Evolutionary conservation across 176 grass and related monocot species (phyloP).

Genomic region (Avena insularis): DNA sequence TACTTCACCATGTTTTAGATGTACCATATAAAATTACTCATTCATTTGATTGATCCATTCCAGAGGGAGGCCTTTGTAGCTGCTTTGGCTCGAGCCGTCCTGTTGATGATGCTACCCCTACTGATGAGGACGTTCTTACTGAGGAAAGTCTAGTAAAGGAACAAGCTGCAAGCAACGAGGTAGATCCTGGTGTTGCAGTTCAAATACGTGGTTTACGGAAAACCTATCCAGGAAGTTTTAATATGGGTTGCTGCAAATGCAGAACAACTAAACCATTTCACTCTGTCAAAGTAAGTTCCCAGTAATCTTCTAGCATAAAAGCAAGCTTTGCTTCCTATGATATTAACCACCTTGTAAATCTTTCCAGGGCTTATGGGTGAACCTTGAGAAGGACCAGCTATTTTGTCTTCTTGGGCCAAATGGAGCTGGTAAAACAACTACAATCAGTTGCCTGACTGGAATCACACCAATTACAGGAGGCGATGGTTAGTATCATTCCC

Average conservation of each 20-base stretch:
- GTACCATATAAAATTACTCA: conserved; percentile 10
- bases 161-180: conserved; percentile 58
- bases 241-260: conserved; percentile 79
- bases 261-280: conserved; percentile 79
- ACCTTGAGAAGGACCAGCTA: conserved; percentile 87
- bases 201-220: conserved; percentile 83
- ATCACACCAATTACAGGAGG: conserved; percentile 93
- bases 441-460: conserved; percentile 91
- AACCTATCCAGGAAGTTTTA: conserved; percentile 84
- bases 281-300: conserved; percentile 79
- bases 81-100: conserved; percentile 69
- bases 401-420: conserved; percentile 98
- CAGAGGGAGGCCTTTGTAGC: conserved; percentile 88
- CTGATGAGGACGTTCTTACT: conserved; percentile 84
- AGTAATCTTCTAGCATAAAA: conserved; percentile 4
- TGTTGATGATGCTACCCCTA: conserved; percentile 71
- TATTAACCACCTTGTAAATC: conserved; percentile 31
- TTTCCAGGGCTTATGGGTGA: conserved; percentile 91
- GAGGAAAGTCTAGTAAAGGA: conserved; percentile 79
- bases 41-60: conserved; percentile 37
- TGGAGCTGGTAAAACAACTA: conserved; percentile 97
- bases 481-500: conserved; percentile 68
- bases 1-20: conserved; percentile 37
- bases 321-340: neutral
- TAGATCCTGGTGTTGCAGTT: conserved; percentile 73